These are phyloP conservation scores for Conringia planisiliqua DNA, from an alignment of 345 rosid genomes.

Conservation along the genomic window DNA sequence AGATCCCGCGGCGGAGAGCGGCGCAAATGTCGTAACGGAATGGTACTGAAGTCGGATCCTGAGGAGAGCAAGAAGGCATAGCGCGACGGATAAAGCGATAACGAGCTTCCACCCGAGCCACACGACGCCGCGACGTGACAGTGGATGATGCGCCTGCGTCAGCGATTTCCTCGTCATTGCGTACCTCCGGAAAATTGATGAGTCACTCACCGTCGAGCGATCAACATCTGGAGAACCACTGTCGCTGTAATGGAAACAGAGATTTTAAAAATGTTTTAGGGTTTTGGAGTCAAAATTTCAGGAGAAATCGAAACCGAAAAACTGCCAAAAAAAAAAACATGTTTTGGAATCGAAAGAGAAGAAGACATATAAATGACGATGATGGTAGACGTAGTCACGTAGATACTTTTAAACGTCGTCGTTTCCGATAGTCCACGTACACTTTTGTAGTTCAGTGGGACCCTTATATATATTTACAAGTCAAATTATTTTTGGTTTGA, in stretches of 20 bases:
- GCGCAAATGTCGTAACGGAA: conserved; percentile 26
- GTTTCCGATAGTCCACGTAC: background rate
- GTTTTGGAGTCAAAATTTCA: conserved; percentile 4
- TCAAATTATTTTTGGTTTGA: background rate
- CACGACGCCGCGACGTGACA: conserved; percentile 45
- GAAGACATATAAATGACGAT: background rate
- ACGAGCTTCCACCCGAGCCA: conserved; percentile 71
- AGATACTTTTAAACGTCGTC: background rate
- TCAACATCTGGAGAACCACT: conserved; percentile 12
- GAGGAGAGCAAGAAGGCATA: conserved; percentile 59
- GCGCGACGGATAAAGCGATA: conserved; percentile 47
- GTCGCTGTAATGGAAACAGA: background rate
- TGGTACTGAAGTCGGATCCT: conserved; percentile 48
- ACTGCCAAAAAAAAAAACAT: background rate
- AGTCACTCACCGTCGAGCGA: conserved; percentile 18
- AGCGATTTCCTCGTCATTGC: conserved; percentile 51
- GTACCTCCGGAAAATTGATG: background rate
- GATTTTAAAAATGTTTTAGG: background rate
- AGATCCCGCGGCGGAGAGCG: conserved; percentile 38
- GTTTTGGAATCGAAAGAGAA: background rate
- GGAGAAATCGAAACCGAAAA: conserved; percentile 13
- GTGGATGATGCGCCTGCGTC: conserved; percentile 6
- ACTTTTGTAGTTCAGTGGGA: background rate
- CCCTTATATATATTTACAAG: background rate
- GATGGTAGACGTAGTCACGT: background rate